Evolutionary conservation across 73 alveolate species (phyloP).

Genomic region (Paramecium tetraurelia): DNA sequence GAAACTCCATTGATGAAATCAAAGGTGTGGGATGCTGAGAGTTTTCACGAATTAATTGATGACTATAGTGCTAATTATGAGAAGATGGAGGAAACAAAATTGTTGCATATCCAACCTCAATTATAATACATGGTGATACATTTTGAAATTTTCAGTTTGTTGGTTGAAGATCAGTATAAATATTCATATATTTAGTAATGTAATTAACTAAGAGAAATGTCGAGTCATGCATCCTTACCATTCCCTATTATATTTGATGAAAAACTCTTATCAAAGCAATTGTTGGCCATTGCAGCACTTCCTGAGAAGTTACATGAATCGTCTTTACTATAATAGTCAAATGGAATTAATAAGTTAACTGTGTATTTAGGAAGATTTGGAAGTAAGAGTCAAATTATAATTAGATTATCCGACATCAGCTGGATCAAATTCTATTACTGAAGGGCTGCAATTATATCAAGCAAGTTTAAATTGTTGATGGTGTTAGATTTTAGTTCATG

Average conservation of each 20-base stretch:
- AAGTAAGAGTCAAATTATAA: not conserved
- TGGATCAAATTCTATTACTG: not conserved
- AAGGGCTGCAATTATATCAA: not conserved
- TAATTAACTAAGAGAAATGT: conserved; percentile 11
- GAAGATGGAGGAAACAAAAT: conserved; percentile 3
- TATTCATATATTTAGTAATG: not conserved
- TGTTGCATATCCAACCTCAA: not conserved
- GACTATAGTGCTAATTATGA: not conserved
- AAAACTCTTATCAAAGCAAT: not conserved
- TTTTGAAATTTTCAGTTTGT: conserved; percentile 25
- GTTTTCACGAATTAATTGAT: not conserved
- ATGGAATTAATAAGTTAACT: not conserved
- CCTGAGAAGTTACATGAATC: conserved; percentile 24
- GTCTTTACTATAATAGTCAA: conserved; percentile 15
- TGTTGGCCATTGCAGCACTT: conserved; percentile 42
- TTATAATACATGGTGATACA: not conserved
- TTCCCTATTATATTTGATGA: not conserved
- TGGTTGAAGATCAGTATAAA: not conserved
- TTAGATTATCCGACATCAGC: not conserved
- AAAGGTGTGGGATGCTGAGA: not conserved
- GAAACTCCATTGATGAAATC: not conserved
- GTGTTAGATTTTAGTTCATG: conserved; percentile 32
- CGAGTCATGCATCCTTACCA: not conserved
- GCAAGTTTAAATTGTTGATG: conserved; percentile 22
- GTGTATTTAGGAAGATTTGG: not conserved